These are phyloP conservation scores for Lachancea mirantina DNA, from an alignment of 805 yeast genomes.

Conservation along the genomic window DNA sequence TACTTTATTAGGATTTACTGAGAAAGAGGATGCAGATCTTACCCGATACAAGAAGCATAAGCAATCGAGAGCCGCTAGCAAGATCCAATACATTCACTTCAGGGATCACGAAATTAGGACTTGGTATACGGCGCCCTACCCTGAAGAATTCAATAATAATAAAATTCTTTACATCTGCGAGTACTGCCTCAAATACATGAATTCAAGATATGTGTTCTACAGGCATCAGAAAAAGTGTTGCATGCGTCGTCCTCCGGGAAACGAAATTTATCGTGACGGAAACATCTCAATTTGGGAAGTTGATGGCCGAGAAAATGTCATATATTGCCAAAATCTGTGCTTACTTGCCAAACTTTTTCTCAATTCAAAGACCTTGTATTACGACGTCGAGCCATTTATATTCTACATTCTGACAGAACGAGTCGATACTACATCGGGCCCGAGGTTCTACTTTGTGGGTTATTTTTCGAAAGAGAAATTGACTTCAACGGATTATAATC, in stretches of 20 bases:
- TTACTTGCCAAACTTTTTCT: slow-evolving; percentile 80
- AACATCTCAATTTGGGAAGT: slow-evolving; percentile 77
- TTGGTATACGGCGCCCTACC: slow-evolving; percentile 92
- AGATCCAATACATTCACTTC: slow-evolving; percentile 59
- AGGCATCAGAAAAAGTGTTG: slow-evolving; percentile 76
- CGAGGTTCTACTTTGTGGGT: slow-evolving; percentile 75
- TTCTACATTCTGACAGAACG: slow-evolving; percentile 78
- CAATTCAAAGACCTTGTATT: slow-evolving; percentile 85
- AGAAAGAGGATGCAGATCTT: slow-evolving; percentile 18
- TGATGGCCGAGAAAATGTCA: slow-evolving; percentile 78
- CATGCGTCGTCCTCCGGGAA: slow-evolving; percentile 76
- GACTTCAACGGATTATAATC: slow-evolving; percentile 68
- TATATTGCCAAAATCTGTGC: slow-evolving; percentile 86
- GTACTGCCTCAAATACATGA: slow-evolving; percentile 73
- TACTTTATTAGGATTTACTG: slow-evolving; percentile 24
- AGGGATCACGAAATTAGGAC: slow-evolving; percentile 72
- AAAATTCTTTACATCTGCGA: slow-evolving; percentile 71
- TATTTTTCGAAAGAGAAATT: slow-evolving; percentile 85
- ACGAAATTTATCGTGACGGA: slow-evolving; percentile 72
- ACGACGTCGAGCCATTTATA: slow-evolving; percentile 92
- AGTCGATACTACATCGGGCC: slow-evolving; percentile 33
- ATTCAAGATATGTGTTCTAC: slow-evolving; percentile 53
- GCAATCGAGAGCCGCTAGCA: slow-evolving; percentile 22
- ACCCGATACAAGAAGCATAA: slow-evolving; percentile 5
- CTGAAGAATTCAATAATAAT: slow-evolving; percentile 68